phyloP scores from a whole-genome alignment of 306 rosid genomes.

The barrel medic (Medicago truncatula) region DNA sequence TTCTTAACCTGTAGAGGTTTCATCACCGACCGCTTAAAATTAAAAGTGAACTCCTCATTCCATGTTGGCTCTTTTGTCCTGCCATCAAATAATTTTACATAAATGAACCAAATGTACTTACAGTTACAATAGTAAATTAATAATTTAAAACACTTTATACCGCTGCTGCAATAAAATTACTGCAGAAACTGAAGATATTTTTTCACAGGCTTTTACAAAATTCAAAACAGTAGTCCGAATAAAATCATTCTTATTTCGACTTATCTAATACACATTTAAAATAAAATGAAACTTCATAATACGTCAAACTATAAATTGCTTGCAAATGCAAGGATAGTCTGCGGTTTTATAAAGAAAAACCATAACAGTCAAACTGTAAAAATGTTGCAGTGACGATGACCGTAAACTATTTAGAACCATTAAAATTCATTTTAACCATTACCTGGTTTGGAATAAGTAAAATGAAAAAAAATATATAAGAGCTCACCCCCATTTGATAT shows the following conservation, averaged over 20 bases:
- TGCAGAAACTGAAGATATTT: constrained; percentile 9
- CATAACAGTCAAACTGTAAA: constrained; percentile 2
- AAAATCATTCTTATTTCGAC: constrained; percentile 22
- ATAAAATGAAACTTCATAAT: constrained; percentile 21
- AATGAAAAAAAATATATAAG: constrained; percentile 33
- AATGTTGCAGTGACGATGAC: constrained; percentile 5
- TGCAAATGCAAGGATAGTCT: constrained; percentile 20
- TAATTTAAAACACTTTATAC: constrained; percentile 24
- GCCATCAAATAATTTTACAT: constrained; percentile 45
- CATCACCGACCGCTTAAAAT: constrained; percentile 68
- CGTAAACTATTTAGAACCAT: constrained; percentile 27
- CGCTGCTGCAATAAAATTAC: constrained; percentile 31
- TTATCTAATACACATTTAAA: constrained; percentile 21
- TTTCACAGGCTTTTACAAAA: constrained; percentile 12
- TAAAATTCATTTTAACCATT: constrained; percentile 24
- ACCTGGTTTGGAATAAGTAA: constrained; percentile 20
- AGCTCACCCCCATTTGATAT: constrained; percentile 88
- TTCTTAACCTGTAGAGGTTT: constrained; percentile 76
- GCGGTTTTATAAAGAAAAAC: constrained; percentile 20
- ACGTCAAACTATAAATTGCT: constrained; percentile 4
- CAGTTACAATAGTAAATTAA: constrained; percentile 10
- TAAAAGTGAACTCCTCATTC: constrained; percentile 83
- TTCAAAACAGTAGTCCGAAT: background rate
- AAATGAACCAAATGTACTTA: constrained; percentile 25
- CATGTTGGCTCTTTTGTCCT: constrained; percentile 89